Base-by-base conservation (phyloP, 805 yeast genomes). In the Jamesozyma piceae region DNA sequence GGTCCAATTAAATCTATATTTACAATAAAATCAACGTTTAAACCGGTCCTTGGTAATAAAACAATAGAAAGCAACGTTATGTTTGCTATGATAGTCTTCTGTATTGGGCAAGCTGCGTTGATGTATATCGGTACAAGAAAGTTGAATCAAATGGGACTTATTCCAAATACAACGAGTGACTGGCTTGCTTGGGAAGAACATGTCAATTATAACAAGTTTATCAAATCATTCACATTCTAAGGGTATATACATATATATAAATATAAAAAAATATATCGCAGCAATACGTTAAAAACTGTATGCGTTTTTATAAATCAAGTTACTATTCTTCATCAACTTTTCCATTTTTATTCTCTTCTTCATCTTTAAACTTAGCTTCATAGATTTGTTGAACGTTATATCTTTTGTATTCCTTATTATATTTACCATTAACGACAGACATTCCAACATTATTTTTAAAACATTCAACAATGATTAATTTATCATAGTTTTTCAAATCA, bases 401-500 rank as follows among this genome's bases (percentile, higher is more conserved):
- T 55, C 79, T 80, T 52, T 76, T 78, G 46, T 74, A 71, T 49
- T 69, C 64, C 19, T 74, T 78, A 38, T 49, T 41, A 29, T 61
- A 60, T 53, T 76, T 86, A 43, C 75, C 74, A 43, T 75, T 73
- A 2, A 86, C 87, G 5, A 88, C 90, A 49, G 92, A 72, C 75
- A 86, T 78, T 5, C 98, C 98, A 28, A 92, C 73, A 47, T 84
- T 83, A 48, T 77, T 82, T 66, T 89, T 90, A 65, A 81, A 90
- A 57, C 96, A 84, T 60, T 87, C 95, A 2, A 92, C 82, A 41
- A 90, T 57, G 38, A 92, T 75, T 51, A 92, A 66, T 55, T 80
- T 79, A 47, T 89, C 95, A 54, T 76, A 86, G 11, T 77, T 64
- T 54, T 85, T 84, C 60, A 92, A 71, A 58, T 88, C 94, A 14